phyloP scores from a whole-genome alignment of 2,329 filamentous ascomycete genomes.

The Fusarium mexicanum region DNA sequence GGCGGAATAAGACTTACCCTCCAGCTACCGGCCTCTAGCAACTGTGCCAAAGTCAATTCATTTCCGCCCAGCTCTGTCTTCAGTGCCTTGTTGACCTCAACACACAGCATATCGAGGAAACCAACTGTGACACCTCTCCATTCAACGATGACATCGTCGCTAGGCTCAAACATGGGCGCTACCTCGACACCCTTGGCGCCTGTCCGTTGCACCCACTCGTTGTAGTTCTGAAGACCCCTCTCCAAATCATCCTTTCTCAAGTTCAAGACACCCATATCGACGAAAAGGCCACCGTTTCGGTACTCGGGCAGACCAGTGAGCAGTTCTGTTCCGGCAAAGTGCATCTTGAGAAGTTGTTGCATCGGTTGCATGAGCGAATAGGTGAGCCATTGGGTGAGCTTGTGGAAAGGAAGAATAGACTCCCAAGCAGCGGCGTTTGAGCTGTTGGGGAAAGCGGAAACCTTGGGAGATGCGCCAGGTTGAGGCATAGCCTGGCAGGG shows the following conservation, averaged over 20 bases:
- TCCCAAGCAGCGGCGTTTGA: slow-evolving; percentile 64
- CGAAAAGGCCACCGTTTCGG: slow-evolving; percentile 87
- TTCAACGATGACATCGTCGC: slow-evolving; percentile 70
- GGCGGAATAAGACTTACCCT: slow-evolving; percentile 72
- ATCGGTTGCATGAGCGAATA: slow-evolving; percentile 95
- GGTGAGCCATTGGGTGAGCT: slow-evolving; percentile 92
- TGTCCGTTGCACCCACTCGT: slow-evolving; percentile 75
- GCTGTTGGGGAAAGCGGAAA: slow-evolving; percentile 41
- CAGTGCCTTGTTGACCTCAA: slow-evolving; percentile 47
- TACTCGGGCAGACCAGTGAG: slow-evolving; percentile 92
- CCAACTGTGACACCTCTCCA: slow-evolving; percentile 73
- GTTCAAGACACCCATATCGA: slow-evolving; percentile 83
- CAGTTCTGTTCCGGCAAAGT: slow-evolving; percentile 82
- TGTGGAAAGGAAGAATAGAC: slow-evolving; percentile 89
- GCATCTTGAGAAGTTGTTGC: slow-evolving; percentile 80
- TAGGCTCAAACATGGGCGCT: slow-evolving; percentile 66
- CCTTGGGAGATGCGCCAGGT: slow-evolving; percentile 54
- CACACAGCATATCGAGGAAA: slow-evolving; percentile 64
- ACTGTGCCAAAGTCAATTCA: slow-evolving; percentile 82
- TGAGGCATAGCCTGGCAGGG: slow-evolving; percentile 84
- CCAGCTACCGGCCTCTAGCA: slow-evolving; percentile 97
- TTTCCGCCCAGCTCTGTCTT: slow-evolving; percentile 71
- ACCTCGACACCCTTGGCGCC: slow-evolving; percentile 70
- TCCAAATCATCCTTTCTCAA: slow-evolving; percentile 76
- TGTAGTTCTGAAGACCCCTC: slow-evolving; percentile 71